Conservation (phyloP, 2,329 filamentous ascomycete species). For the Venturia aucupariae region DNA sequence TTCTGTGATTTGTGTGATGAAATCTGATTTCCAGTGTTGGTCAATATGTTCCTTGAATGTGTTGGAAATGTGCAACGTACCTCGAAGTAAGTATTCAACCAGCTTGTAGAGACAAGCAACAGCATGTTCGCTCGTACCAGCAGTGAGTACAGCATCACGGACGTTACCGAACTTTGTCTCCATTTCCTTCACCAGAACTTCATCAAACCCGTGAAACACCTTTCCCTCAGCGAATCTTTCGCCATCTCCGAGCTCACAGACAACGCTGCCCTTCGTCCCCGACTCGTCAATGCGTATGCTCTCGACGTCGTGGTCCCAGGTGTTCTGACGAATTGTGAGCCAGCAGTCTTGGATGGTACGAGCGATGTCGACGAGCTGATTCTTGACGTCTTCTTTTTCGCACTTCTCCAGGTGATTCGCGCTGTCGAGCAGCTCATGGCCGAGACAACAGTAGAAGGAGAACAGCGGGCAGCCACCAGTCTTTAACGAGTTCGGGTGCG, state of each 20-base stretch:
- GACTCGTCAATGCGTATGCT: background rate
- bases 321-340: constrained; percentile 1
- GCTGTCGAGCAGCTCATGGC: background rate
- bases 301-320: background rate
- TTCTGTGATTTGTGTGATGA: background rate
- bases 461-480: background rate
- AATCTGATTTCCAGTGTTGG: background rate
- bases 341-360: background rate
- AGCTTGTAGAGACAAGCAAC: constrained; percentile 1
- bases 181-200: background rate
- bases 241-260: background rate
- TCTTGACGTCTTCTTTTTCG: background rate
- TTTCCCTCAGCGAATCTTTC: background rate
- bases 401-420: background rate
- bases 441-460: background rate
- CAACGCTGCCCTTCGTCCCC: background rate
- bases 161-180: background rate
- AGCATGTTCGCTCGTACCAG: constrained; percentile 3
- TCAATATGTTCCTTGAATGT: background rate
- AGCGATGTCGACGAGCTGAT: background rate
- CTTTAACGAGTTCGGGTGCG: background rate
- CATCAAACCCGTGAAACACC: background rate
- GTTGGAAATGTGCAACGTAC: background rate
- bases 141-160: constrained; percentile 1
- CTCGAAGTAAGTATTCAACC: background rate